Conservation (phyloP, 1,284 basidiomycete species). For the Sparassis latifolia region DNA sequence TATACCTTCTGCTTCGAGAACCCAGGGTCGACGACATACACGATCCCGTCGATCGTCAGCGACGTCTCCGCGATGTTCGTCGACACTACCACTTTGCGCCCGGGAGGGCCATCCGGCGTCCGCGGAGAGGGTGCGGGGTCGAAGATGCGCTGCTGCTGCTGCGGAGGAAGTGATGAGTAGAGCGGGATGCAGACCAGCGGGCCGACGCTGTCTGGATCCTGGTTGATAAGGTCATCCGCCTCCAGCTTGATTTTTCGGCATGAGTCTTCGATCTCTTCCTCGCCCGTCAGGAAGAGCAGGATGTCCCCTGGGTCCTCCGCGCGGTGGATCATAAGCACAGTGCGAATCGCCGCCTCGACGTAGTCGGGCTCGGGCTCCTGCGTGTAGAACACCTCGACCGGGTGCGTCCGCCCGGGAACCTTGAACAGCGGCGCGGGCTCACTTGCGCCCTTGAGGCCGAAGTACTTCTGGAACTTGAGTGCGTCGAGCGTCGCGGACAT, state of each 20-base stretch:
- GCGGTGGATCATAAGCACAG: conserved; percentile 96
- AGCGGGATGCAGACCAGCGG: conserved; percentile 87
- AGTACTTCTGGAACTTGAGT: conserved; percentile 96
- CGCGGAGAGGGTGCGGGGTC: conserved; percentile 72
- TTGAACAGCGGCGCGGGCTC: conserved; percentile 82
- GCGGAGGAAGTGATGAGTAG: conserved; percentile 89
- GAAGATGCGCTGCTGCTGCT: conserved; percentile 95
- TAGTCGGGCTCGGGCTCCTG: conserved; percentile 96
- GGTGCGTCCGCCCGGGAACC: conserved; percentile 94
- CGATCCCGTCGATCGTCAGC: conserved; percentile 96
- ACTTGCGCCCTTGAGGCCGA: conserved; percentile 50
- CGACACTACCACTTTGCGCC: conserved; percentile 91
- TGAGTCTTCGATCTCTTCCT: conserved; percentile 97
- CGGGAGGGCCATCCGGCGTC: conserved; percentile 66
- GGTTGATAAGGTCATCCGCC: conserved; percentile 71
- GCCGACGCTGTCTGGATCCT: conserved; percentile 74
- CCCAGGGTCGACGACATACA: conserved; percentile 97
- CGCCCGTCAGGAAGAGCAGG: conserved; percentile 89
- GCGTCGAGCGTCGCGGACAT: conserved; percentile 99
- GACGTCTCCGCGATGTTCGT: conserved; percentile 99
- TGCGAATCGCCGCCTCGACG: conserved; percentile 94
- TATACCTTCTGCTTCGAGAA: conserved; percentile 98
- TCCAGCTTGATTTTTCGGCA: conserved; percentile 92
- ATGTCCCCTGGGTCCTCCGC: conserved; percentile 94
- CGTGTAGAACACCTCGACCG: conserved; percentile 95